Evolutionary conservation across 2,329 filamentous ascomycete species (phyloP).

Genomic region (Curvularia lunata): DNA sequence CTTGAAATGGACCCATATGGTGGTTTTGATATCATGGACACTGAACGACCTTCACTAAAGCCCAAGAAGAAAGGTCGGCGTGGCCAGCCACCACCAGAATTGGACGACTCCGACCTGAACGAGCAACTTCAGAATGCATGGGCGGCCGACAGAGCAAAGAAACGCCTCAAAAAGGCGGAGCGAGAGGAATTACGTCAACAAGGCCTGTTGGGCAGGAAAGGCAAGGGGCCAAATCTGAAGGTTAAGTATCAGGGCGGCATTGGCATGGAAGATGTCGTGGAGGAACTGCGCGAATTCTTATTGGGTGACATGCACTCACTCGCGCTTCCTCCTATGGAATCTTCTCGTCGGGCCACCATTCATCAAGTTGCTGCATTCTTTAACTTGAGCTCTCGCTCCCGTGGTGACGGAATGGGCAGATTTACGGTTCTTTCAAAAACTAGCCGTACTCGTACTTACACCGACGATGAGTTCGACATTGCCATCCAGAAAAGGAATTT

Average conservation of each 20-base stretch:
- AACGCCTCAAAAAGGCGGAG: constrained; percentile 55
- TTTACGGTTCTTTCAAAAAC: constrained; percentile 82
- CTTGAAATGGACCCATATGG: constrained; percentile 67
- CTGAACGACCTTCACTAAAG: constrained; percentile 71
- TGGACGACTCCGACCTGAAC: constrained; percentile 55
- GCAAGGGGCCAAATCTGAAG: constrained; percentile 59
- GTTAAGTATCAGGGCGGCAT: constrained; percentile 77
- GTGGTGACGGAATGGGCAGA: constrained; percentile 73
- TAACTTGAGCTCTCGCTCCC: constrained; percentile 82
- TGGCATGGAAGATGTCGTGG: constrained; percentile 70
- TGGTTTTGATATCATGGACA: constrained; percentile 86
- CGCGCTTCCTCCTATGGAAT: constrained; percentile 82
- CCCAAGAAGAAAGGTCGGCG: constrained; percentile 69
- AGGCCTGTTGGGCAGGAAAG: constrained; percentile 54
- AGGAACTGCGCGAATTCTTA: constrained; percentile 76
- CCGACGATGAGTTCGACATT: constrained; percentile 60
- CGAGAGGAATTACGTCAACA: constrained; percentile 55
- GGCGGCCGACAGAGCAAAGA: constrained; percentile 55
- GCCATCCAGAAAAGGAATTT: constrained; percentile 57
- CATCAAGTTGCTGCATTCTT: constrained; percentile 80
- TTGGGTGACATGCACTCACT: constrained; percentile 68
- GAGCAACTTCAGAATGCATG: constrained; percentile 50
- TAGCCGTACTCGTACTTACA: constrained; percentile 66
- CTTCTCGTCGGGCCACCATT: constrained; percentile 74
- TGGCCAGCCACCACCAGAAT: constrained; percentile 56